Conservation (phyloP, 306 rosid genomes). For the Carpinus viminea region DNA sequence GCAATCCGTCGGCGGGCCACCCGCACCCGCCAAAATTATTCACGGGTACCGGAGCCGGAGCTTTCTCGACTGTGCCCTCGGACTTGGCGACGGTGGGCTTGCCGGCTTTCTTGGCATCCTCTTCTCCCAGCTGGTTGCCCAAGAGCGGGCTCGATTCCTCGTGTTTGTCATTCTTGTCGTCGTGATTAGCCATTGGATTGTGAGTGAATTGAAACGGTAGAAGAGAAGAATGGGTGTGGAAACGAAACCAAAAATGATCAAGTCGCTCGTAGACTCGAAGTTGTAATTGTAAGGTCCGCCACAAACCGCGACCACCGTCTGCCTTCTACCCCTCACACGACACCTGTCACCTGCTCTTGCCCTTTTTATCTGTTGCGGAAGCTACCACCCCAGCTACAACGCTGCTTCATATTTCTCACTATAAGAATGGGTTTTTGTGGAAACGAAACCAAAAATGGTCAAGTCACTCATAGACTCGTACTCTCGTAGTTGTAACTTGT, state of each 20-base stretch:
- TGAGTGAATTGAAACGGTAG: neutral
- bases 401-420: too few relatives aligned
- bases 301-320: conserved; percentile 12
- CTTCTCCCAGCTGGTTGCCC: conserved; percentile 33
- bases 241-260: too few relatives aligned
- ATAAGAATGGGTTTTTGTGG: too few relatives aligned
- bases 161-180: conserved; percentile 22
- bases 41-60: conserved; percentile 23
- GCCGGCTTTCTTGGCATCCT: conserved; percentile 22
- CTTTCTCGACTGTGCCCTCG: conserved; percentile 11
- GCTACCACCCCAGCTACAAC: too few relatives aligned
- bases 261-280: neutral
- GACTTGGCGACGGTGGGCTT: conserved; percentile 13
- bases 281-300: neutral
- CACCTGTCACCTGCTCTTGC: too few relatives aligned
- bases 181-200: conserved; percentile 37
- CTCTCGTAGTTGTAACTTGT: neutral
- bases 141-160: conserved; percentile 85
- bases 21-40: conserved; percentile 35
- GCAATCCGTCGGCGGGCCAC: conserved; percentile 86
- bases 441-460: too few relatives aligned
- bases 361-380: too few relatives aligned
- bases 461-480: neutral
- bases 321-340: neutral
- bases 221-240: neutral